These are phyloP conservation scores for Boletus semigastroideus DNA, from an alignment of 1,284 basidiomycete species.

Conservation along the genomic window DNA sequence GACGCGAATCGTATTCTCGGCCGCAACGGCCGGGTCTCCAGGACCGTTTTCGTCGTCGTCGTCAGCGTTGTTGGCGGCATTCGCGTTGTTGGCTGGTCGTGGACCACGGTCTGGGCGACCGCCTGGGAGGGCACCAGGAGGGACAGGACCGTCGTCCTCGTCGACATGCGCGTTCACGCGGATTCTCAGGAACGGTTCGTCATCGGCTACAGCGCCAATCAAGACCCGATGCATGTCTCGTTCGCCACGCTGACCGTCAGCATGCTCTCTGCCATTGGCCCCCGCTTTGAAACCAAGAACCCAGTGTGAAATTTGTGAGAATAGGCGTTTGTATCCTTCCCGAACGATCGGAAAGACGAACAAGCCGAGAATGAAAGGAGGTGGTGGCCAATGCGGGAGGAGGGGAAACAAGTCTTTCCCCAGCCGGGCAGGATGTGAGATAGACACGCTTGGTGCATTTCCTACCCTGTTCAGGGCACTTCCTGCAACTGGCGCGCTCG, in stretches of 20 bases:
- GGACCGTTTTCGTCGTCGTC: constrained; percentile 12
- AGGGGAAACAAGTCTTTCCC: constrained; percentile 18
- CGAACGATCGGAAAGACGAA: constrained; percentile 52
- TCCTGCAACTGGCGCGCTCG: constrained; percentile 43
- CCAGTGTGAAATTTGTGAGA: constrained; percentile 44
- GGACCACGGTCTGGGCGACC: constrained; percentile 8
- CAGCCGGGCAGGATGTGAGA: neutral
- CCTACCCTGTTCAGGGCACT: neutral
- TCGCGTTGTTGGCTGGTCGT: constrained; percentile 11
- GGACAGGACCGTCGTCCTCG: constrained; percentile 22
- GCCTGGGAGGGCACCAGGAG: constrained; percentile 9
- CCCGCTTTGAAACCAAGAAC: constrained; percentile 42
- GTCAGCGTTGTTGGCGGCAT: constrained; percentile 1
- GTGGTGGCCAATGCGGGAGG: constrained; percentile 55
- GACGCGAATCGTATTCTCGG: constrained; percentile 55
- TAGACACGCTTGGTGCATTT: neutral
- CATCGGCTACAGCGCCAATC: constrained; percentile 40
- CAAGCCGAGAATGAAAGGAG: constrained; percentile 53
- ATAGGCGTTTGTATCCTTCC: constrained; percentile 44
- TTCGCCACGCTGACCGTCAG: constrained; percentile 15
- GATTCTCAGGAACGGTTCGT: constrained; percentile 49
- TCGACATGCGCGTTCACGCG: constrained; percentile 39
- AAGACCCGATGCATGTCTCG: constrained; percentile 32
- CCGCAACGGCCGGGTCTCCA: constrained; percentile 37
- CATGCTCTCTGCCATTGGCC: constrained; percentile 9